Base-by-base conservation (phyloP, 2,329 filamentous ascomycete species). In the Aspergillus quadricinctus region DNA sequence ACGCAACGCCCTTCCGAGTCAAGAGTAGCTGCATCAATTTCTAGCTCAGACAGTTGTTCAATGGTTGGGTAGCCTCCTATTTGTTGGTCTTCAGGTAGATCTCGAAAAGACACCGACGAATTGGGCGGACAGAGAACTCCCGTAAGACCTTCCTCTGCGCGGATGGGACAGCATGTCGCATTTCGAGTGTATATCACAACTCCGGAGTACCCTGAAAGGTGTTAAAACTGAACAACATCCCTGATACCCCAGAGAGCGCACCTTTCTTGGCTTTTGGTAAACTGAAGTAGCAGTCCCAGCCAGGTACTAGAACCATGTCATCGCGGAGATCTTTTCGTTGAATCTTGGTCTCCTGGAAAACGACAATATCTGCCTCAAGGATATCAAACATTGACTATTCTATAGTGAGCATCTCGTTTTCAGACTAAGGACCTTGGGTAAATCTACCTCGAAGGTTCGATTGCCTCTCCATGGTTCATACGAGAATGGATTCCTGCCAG, bases 251-350 rank as follows among this genome's bases (percentile, higher is more conserved):
- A 19, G 4, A 25, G 11, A 23, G 23, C n/a, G 25, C 76, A 88
- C 91, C 93, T 80, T 97, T 97, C 73, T 97, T 97, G 69, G 95
- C 83, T 70, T 88, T 91, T 0, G 94, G 94, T 25, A 99, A 79
- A 70, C 92, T 97, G 75, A 97, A 97, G 75, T 88, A 96, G 62
- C 92, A 92, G 71, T 99, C 94, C 93, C 93, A 99, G 11, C 94
- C 94, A 0, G 90, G 86, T 0, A 97, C 86, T 35, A 97, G 79
- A 9, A 97, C 92, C 91, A 97, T 97, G 65, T 97, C 94, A 80
- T 97, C 94, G 43, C 81, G 83, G 1, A 99, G 79, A 64, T 97
- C 92, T 70, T 96, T 96, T 56, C 88, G 83, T 70, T 97, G 94
- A 43, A 97, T 97, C 76, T 97, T 99, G 46, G 91, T 87, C 75